Percentiles rank a stretch among this genome's conserved stretches.
Evolutionary conservation across 768 basidiomycete genomes (phyloP).

Genomic region (Rhizopogon sp.): DNA sequence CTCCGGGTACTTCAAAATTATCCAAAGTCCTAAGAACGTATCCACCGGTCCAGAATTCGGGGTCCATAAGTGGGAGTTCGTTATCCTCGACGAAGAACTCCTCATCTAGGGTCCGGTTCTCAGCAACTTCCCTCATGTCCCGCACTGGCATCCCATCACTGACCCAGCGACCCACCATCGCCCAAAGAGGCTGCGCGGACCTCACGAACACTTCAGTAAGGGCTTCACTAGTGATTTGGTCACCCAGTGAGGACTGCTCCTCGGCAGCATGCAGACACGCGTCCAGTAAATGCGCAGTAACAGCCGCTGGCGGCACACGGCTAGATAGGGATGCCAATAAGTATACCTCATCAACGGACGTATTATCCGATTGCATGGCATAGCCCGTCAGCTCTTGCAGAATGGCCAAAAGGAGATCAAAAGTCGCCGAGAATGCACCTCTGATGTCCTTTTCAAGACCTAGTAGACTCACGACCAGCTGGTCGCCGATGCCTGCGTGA

Average conservation of each 20-base stretch:
- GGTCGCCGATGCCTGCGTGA: conserved; percentile 38
- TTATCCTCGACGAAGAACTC: conserved; percentile 82
- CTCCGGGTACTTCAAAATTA: conserved; percentile 21
- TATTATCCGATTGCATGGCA: conserved; percentile 24
- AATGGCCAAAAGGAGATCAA: conserved; percentile 51
- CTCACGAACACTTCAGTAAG: conserved; percentile 59
- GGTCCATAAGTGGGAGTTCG: conserved; percentile 57
- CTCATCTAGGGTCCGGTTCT: conserved; percentile 40
- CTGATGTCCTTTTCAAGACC: conserved; percentile 54
- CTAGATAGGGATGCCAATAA: conserved; percentile 35
- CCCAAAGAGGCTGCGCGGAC: conserved; percentile 70
- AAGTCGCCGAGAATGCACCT: conserved; percentile 52
- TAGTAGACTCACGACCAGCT: conserved; percentile 57
- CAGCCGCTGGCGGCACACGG: conserved; percentile 42
- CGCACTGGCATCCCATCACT: conserved; percentile 62
- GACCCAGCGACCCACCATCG: conserved; percentile 68
- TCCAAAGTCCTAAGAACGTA: conserved; percentile 49
- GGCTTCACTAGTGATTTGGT: conserved; percentile 45
- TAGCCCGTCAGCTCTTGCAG: conserved; percentile 30
- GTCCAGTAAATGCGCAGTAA: conserved; percentile 59
- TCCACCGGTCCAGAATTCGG: conserved; percentile 77
- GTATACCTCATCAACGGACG: conserved; percentile 31
- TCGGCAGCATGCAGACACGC: conserved; percentile 53
- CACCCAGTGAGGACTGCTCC: conserved; percentile 54
- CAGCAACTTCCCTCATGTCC: conserved; percentile 24